A percentile compares a stretch with the other conserved stretches of the same genome.
phyloP scores from a whole-genome alignment of 2,329 filamentous ascomycete genomes.

The Sordariomycetes sp. region DNA sequence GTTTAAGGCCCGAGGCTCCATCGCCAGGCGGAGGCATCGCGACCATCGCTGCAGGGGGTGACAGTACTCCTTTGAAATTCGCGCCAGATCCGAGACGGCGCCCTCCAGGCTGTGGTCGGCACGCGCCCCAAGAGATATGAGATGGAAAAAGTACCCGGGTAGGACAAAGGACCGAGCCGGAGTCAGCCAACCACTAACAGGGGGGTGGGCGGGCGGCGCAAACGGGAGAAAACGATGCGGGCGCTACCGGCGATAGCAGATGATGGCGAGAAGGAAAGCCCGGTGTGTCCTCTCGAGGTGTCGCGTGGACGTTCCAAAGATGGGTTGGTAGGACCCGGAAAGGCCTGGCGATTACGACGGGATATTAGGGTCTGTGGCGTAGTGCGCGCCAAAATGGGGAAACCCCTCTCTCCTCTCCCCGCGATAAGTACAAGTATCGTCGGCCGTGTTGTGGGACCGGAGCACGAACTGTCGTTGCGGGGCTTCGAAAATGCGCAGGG shows the following conservation, averaged over 20 bases:
- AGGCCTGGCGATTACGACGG: neutral
- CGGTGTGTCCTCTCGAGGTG: neutral
- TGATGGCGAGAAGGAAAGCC: neutral
- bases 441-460: neutral
- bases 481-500: neutral
- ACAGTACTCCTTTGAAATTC: neutral
- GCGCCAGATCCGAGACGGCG: neutral
- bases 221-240: neutral
- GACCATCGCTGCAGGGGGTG: neutral
- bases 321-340: neutral
- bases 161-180: neutral
- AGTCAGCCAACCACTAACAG: neutral
- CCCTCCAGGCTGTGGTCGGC: neutral
- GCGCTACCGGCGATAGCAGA: neutral
- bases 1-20: conserved; percentile 1
- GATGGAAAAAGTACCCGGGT: neutral
- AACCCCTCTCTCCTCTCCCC: too few relatives aligned
- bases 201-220: neutral
- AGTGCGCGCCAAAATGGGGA: neutral
- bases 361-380: neutral
- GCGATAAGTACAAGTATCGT: too few relatives aligned
- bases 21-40: neutral
- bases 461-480: neutral
- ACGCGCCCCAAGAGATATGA: neutral
- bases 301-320: neutral